Conservation (phyloP, 768 basidiomycete genomes). For the Hebeloma cylindrosporum region DNA sequence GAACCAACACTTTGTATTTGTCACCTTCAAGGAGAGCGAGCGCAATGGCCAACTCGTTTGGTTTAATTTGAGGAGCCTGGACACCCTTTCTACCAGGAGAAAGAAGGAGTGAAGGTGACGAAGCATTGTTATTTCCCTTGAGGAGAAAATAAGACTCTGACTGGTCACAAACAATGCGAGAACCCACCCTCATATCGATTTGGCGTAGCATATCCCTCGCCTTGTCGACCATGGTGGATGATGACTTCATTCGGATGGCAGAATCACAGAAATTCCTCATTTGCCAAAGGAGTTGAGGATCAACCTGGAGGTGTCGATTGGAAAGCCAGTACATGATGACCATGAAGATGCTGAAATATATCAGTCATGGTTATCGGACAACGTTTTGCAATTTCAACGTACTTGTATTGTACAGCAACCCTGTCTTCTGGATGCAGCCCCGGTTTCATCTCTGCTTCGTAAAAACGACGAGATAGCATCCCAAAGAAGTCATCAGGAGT, state of each 20-base stretch:
- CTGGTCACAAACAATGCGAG: neutral
- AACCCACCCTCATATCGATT: constrained; percentile 31
- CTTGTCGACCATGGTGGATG: constrained; percentile 31
- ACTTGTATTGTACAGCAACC: constrained; percentile 38
- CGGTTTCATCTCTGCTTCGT: constrained; percentile 28
- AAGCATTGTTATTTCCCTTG: constrained; percentile 13
- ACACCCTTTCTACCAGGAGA: constrained; percentile 28
- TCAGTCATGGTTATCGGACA: neutral
- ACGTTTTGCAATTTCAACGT: constrained; percentile 9
- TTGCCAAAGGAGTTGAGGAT: constrained; percentile 31
- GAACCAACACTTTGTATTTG: constrained; percentile 35
- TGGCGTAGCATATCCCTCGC: constrained; percentile 30
- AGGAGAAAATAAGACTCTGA: neutral
- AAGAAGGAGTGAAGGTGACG: constrained; percentile 10
- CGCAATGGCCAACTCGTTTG: constrained; percentile 42
- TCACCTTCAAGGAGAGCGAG: constrained; percentile 46
- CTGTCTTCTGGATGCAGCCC: constrained; percentile 26
- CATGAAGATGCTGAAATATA: constrained; percentile 32
- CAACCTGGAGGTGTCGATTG: constrained; percentile 28
- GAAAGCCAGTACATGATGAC: constrained; percentile 38
- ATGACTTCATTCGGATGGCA: constrained; percentile 28
- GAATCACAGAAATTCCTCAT: constrained; percentile 36
- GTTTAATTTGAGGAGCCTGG: constrained; percentile 33
- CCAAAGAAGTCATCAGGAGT: constrained; percentile 40
- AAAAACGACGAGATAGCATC: constrained; percentile 38